These are phyloP conservation scores for Theobroma cacao DNA, from an alignment of 345 rosid species.

Conservation along the genomic window DNA sequence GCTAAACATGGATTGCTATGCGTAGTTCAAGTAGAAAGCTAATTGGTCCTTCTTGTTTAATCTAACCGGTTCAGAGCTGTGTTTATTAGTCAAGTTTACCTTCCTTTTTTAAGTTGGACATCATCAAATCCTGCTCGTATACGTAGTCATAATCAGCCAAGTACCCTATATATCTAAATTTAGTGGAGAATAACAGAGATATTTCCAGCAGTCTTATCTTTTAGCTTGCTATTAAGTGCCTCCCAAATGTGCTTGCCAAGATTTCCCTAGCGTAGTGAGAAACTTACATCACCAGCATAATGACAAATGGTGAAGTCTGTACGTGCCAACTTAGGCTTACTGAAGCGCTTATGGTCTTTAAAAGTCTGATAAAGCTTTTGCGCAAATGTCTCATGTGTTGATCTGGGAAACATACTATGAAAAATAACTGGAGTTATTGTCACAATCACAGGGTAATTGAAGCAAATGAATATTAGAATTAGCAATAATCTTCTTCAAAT, in stretches of 20 bases:
- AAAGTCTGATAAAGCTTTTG: conserved; percentile 94
- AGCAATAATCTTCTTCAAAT: background rate
- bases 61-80: background rate
- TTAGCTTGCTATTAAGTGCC: background rate
- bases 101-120: background rate
- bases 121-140: background rate
- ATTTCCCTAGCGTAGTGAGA: conserved; percentile 5
- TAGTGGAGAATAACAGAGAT: background rate
- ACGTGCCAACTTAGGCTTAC: conserved; percentile 88
- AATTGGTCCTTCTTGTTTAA: background rate
- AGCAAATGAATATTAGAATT: conserved; percentile 2
- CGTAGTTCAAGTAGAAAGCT: background rate
- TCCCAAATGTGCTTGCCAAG: background rate
- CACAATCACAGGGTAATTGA: conserved; percentile 15
- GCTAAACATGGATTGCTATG: background rate
- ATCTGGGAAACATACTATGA: conserved; percentile 95
- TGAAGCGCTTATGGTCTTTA: conserved; percentile 77
- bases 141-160: background rate
- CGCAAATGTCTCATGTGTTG: conserved; percentile 95
- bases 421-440: conserved; percentile 19
- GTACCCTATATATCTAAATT: background rate
- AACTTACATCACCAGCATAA: conserved; percentile 96
- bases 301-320: conserved; percentile 94
- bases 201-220: background rate
- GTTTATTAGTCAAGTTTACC: conserved; percentile 5